These are phyloP conservation scores for Phlebiopsis flavidoalba DNA, from an alignment of 768 basidiomycete species.

Conservation along the genomic window DNA sequence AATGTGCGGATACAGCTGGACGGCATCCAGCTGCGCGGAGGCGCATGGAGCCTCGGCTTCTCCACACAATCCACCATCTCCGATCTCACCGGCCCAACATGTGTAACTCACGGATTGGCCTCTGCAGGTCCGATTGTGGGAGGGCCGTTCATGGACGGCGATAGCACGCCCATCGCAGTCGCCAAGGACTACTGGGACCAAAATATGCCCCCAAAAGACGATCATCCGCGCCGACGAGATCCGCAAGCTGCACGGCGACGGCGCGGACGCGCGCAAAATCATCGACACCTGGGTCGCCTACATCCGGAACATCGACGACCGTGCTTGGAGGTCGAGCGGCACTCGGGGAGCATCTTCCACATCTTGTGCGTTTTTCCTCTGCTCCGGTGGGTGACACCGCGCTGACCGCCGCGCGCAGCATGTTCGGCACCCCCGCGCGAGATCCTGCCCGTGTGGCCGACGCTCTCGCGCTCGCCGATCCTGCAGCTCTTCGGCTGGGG, in stretches of 20 bases:
- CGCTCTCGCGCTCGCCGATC: slow-evolving; percentile 43
- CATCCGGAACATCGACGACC: slow-evolving; percentile 30
- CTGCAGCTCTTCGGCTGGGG: slow-evolving; percentile 49
- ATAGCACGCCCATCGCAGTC: slow-evolving; percentile 31
- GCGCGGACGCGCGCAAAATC: slow-evolving; percentile 27
- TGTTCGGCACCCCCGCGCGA: slow-evolving; percentile 18
- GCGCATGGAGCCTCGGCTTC: background rate
- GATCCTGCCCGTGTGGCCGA: slow-evolving; percentile 31
- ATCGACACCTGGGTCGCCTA: slow-evolving; percentile 34
- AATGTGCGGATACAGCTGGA: too few species aligned
- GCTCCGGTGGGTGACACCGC: background rate
- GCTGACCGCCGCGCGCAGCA: slow-evolving; percentile 2
- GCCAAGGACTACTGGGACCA: slow-evolving; percentile 32
- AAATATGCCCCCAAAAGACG: slow-evolving; percentile 35
- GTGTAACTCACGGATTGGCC: background rate
- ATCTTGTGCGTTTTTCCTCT: slow-evolving; percentile 1
- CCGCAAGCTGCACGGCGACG: slow-evolving; percentile 23
- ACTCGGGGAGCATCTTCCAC: slow-evolving; percentile 11
- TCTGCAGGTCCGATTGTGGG: slow-evolving; percentile 37
- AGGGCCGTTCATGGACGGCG: slow-evolving; percentile 29
- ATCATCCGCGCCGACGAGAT: slow-evolving; percentile 21
- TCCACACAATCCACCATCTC: background rate
- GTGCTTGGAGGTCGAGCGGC: slow-evolving; percentile 31
- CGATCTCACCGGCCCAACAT: background rate
- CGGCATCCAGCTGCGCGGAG: background rate